Base-by-base conservation (phyloP, 164 flowering plant genomes). In the Amborella trichopoda region DNA sequence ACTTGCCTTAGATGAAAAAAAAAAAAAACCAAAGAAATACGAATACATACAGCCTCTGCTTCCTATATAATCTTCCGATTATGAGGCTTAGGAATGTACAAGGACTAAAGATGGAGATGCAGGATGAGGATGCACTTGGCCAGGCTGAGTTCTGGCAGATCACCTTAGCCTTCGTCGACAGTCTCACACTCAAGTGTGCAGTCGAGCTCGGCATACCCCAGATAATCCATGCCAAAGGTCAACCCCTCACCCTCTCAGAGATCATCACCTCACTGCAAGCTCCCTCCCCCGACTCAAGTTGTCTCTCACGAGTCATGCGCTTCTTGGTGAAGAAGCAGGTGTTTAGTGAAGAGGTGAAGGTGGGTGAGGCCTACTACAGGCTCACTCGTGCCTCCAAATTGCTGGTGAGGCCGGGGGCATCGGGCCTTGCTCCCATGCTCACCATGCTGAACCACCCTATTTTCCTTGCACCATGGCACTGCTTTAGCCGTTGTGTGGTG, bases 181-280 rank as follows among this genome's bases (percentile, higher is more conserved):
- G 75, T 25, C 66, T 67, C 64, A 73, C 68, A 0, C 45, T 74
- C 14, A 71, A 63, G 36, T 73, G 73, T 30, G 75, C 67, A 0
- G 62, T 77, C 16, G 78, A 77, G 53, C 69, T 77, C 19, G 53
- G 61, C 25, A 56, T 77, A 2, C 49, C 77, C 3, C 75, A 77
- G 28, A 69, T 72, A 2, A 66, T 77, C 38, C 40, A 74, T 57
- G 25, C 60, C 10, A 61, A 68, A 27, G 66, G 56, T 20, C 22
- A 26, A 0, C 72, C 80, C 4, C 52, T 74, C 28, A 55, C 74
- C 23, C 26, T 74, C 20, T 22, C 51, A 18, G 56, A 74, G 40
- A 53, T 77, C 0, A 56, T 61, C 17, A 19, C 53, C 12, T 3
- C 18, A 4, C 46, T 64, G 13, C 51, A 28, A 17, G 19, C 64